Evolutionary conservation across 768 basidiomycete genomes (phyloP).

Genomic region (Suillus subluteus): DNA sequence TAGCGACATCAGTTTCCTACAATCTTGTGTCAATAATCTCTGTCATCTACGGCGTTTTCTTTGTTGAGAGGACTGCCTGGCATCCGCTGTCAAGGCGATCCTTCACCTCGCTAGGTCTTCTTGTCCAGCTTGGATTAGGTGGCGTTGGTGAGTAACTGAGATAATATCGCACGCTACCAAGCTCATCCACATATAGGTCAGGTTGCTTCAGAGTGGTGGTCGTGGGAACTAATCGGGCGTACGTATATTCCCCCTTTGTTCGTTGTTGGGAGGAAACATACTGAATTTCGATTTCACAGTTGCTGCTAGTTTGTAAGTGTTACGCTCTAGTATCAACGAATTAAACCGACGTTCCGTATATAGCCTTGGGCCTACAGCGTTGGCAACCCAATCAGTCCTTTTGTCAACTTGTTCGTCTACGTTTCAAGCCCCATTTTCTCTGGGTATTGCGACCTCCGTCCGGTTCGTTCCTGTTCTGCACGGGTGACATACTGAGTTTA

Average conservation of each 20-base stretch:
- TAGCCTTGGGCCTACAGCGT: slow-evolving; percentile 76
- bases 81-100: slow-evolving; percentile 67
- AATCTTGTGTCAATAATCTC: slow-evolving; percentile 74
- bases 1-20: slow-evolving; percentile 86
- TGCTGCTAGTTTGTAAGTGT: slow-evolving; percentile 53
- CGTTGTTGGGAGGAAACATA: not conserved
- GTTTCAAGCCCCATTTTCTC: slow-evolving; percentile 82
- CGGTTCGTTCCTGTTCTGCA: slow-evolving; percentile 47
- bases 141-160: slow-evolving; percentile 59
- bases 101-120: slow-evolving; percentile 66
- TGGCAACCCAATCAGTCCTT: slow-evolving; percentile 90
- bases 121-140: slow-evolving; percentile 78
- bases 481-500: not conserved
- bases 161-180: not conserved
- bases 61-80: slow-evolving; percentile 79
- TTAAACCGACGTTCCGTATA: slow-evolving; percentile 23
- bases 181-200: slow-evolving; percentile 48
- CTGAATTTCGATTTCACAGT: slow-evolving; percentile 36
- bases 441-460: slow-evolving; percentile 84
- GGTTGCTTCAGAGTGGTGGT: slow-evolving; percentile 94
- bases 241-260: slow-evolving; percentile 12
- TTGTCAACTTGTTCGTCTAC: slow-evolving; percentile 73
- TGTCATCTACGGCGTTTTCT: slow-evolving; percentile 63
- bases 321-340: not conserved
- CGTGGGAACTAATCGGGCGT: slow-evolving; percentile 83